Evolutionary conservation across 768 basidiomycete species (phyloP), one percentile per base, ranked within the genome.

Genomic region (Lentinula sp.): DNA sequence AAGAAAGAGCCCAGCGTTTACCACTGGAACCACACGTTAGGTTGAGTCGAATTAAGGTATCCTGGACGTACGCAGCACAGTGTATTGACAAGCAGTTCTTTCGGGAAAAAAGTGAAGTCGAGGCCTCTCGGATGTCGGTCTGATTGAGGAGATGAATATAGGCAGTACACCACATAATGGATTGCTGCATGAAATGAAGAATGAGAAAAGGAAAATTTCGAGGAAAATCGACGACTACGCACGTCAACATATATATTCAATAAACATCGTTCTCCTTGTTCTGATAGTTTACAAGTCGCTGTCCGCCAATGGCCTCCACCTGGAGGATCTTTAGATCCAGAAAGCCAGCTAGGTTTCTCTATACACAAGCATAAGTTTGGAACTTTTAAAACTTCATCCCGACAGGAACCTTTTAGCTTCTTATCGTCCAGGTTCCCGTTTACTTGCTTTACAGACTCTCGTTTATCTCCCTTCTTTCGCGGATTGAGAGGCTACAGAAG

Each of bases 281-380:
- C 86, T 43, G 77, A 71, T 59, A 93, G 74, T 66, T 80, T 88
- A 72, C 90, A 92, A 10, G 82, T 86, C 23, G 87, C 90, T 45
- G 80, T 72, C 67, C 88, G 78, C 91, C 91, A 93, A 45, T 86
- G 85, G 13, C 85, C 86, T 7, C 77, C 41, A n/a, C 55, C 77
- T 32, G 77, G 70, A 33, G 81, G 65, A 23, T 78, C 77, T 64
- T 81, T 83, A 43, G 82, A 72, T 16, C 89, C 77, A 13, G 79
- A 78, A 48, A 88, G 79, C 88, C 88, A 90, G 66, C 84, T 89
- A 18, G 85, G 77, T 73, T 87, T 90, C 67, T 92, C 89, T 91
- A 33, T 16, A 48, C 4, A 56, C 36, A 41, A 32, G 41, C 28
- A 61, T 62, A 33, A 57, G 45, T 33, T 16, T 35, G 42, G 53